Base-by-base conservation (phyloP, 1,284 basidiomycete species). In the Pascua guehoae region DNA sequence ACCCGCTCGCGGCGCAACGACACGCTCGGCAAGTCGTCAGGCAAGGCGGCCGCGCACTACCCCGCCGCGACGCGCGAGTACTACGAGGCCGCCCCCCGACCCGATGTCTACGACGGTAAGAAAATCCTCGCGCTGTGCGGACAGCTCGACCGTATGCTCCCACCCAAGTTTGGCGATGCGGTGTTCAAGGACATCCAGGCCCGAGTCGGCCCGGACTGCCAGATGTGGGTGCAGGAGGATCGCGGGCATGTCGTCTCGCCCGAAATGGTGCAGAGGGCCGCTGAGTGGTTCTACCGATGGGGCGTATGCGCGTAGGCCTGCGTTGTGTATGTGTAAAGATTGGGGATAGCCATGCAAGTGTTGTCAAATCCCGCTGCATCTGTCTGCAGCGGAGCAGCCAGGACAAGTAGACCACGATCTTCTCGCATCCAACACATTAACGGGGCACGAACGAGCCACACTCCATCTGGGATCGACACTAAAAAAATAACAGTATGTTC, bases 41-140 rank as follows among this genome's bases (percentile, higher is more conserved):
- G 78, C 84, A 52, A 76, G 67, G 14, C 77, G 84, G 0, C 85
- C 84, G 0, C 16, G 64, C n/a, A 78, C 82, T 61, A 80, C 86
- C 61, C 88, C 87, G 0, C 79, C 1, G 18, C 43, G 3, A 37
- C 38, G 5, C 49, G 68, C 14, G 77, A 84, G 0, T 85, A 84
- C 0, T 78, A 82, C 61, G 69, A 75, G n/a, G 78, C 81, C 5
- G 76, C 89, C 38, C 71, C 79, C 41, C 69, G 74, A 8, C 60
- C 65, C 8, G 49, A 59, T 37, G 83, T 85, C 1, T 91, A 88
- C 72, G 58, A 79, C 1, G 83, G 82, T 1, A 88, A 88, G 76
- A 84, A 83, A 67, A 81, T 91, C 15, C 78, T 89, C 5, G 82
- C 87, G 0, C 71, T 90, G 4, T 84, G 85, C 1, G 88, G 80